Evolutionary conservation across 176 grass and related monocot genomes (phyloP), one percentile per base, ranked within the genome.

Genomic region (Miscanthus lutarioriparius): DNA sequence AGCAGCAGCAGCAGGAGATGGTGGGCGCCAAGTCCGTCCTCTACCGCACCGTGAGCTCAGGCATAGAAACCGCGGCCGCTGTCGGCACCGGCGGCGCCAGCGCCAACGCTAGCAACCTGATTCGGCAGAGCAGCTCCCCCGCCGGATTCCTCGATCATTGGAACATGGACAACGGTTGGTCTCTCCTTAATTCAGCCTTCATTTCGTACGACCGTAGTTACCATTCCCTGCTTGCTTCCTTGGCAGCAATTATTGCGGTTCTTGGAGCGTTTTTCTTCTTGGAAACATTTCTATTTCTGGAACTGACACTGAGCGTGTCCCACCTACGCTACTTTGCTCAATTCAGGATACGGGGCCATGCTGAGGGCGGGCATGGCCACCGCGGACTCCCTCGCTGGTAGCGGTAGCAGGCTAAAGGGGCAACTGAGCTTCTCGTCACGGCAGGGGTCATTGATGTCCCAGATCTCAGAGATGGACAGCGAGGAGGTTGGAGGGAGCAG

Each of bases 381-480:
- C 1, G 74, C 76, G 0, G 85, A 83, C 76, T 83, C 81, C 11
- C 28, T 66, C 7, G 77, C 25, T 2, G 78, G 35, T 9, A 43
- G 71, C 25, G 37, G 41, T 78, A 70, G 81, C 48, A 89, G 89
- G 73, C 40, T 90, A 5, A 99, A 94, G 85, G 87, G 91, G 3
- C 93, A 99, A 53, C 58, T 99, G 36, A 99, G 91, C 86, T 96
- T 99, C 88, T 96, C 93, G 32, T 99, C 96, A 17, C 86, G 96
- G 80, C 93, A 96, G 58, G 94, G 89, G 20, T 99, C 96, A 23
- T 86, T 99, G n/a, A 96, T 99, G 96, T 99, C 96, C 8, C 96
- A 99, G 81, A 99, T 99, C 85, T 99, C 96, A 7, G 96, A 96
- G 93, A 92, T 95, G 85, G 93, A 68, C 23, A 94, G 89, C 65